These are phyloP conservation scores for Tylopilus intermedius DNA, from an alignment of 768 basidiomycete species.

Conservation along the genomic window DNA sequence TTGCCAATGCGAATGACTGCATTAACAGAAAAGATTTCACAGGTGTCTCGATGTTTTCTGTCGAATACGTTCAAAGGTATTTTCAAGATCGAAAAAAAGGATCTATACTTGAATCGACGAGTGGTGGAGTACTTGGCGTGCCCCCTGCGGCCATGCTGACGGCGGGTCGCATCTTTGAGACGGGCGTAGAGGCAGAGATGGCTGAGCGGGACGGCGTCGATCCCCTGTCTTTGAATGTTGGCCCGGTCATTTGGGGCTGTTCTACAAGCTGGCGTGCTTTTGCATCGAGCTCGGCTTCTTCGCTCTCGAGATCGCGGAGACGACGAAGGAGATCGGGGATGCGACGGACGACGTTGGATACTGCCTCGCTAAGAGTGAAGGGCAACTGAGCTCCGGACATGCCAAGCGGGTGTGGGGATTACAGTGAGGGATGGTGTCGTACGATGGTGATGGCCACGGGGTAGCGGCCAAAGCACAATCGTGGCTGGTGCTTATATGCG, in stretches of 20 bases:
- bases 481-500: conserved; percentile 10
- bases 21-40: conserved; percentile 16
- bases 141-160: background rate
- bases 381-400: conserved; percentile 10
- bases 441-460: background rate
- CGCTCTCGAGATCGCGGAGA: conserved; percentile 19
- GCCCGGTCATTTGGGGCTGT: too few relatives aligned
- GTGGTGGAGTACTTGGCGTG: background rate
- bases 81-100: background rate
- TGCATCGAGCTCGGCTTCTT: conserved; percentile 18
- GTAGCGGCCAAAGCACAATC: background rate
- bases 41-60: conserved; percentile 19
- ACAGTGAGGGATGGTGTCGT: background rate
- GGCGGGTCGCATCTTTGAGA: background rate
- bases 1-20: conserved; percentile 17
- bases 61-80: background rate
- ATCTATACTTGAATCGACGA: conserved; percentile 10
- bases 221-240: background rate
- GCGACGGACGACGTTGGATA: conserved; percentile 10
- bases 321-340: conserved; percentile 18
- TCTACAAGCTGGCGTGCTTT: conserved; percentile 10
- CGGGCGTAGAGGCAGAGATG: background rate
- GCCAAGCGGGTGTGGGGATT: background rate
- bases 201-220: background rate
- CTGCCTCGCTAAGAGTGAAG: conserved; percentile 9